Evolutionary conservation across 208 protist genomes (phyloP), one percentile per base, ranked within the genome.

Genomic region (Acanthamoeba culbertsoni): DNA sequence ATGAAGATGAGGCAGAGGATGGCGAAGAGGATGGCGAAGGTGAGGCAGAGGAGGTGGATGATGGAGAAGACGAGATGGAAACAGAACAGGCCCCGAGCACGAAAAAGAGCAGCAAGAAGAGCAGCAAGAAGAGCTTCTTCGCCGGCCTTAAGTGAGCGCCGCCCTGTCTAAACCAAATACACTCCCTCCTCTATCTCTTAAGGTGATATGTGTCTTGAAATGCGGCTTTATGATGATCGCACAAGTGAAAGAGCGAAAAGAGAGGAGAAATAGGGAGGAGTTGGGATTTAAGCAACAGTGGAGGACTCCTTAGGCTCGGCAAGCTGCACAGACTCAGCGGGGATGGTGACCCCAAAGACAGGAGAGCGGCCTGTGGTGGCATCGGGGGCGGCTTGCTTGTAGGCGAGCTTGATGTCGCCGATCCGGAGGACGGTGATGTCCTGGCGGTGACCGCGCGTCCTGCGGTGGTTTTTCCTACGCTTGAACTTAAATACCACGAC

Each of bases 401-500:
- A 43, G 63, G 35, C 63, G 43, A 86, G 75, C 42, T 57, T 48
- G 42, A 86, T 42, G 75, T 86, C 23, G 42, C 75, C 43, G 46
- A 86, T 86, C 45, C 75, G 75, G 7, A 86, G 75, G 45, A 86
- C 75, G 46, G 75, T 59, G 75, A 86, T 57, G 46, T 48, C 45
- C 75, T 86, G 75, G 75, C 75, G 75, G 23, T 86, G 75, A 20
- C 75, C 75, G 42, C 46, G 42, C 28, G 75, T 86, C 45, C 75
- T 48, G 42, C 46, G 75, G 46, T 48, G 42, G 45, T 57, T 86
- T 45, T 86, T 86, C 46, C 75, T 86, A 5, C 75, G 75, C 46
- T 86, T 86, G n/a, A 59, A 59, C 75, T 86, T 86, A 45, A 86
- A 86, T 37, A 86, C 46, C 26, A 86, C 45, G 28, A 86, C 75